phyloP scores from a whole-genome alignment of 164 flowering plant genomes.

The Brasenia schreberi region DNA sequence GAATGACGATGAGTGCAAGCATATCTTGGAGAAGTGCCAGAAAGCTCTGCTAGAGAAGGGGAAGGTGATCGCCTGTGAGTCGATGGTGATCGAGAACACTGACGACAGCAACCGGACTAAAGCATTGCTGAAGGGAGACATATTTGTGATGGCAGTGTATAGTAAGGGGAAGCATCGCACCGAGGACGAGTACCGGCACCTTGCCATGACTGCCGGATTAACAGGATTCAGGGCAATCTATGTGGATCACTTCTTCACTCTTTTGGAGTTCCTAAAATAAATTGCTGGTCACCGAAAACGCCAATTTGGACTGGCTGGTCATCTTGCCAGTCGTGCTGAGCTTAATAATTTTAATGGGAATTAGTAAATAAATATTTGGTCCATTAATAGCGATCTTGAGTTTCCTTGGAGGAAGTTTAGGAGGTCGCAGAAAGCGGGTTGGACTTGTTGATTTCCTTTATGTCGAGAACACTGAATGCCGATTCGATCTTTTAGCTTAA shows the following conservation, averaged over 20 bases:
- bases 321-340: too few species aligned
- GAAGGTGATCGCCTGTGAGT: constrained; percentile 69
- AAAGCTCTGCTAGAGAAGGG: constrained; percentile 54
- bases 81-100: constrained; percentile 39
- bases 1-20: constrained; percentile 58
- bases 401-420: too few species aligned
- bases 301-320: background rate
- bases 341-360: too few species aligned
- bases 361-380: too few species aligned
- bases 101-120: constrained; percentile 57
- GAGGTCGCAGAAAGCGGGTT: too few species aligned
- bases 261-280: constrained; percentile 52
- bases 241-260: constrained; percentile 43
- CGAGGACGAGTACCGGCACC: constrained; percentile 42
- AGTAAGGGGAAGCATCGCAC: constrained; percentile 56
- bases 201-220: constrained; percentile 46
- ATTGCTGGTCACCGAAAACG: too few species aligned
- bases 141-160: constrained; percentile 66
- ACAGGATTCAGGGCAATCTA: constrained; percentile 30
- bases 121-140: constrained; percentile 54
- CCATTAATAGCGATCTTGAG: too few species aligned
- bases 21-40: constrained; percentile 55
- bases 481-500: too few species aligned
- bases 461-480: too few species aligned
- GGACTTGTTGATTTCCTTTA: too few species aligned